Evolutionary conservation across 176 grass and related monocot species (phyloP).

Genomic region (Neostapfia colusana): DNA sequence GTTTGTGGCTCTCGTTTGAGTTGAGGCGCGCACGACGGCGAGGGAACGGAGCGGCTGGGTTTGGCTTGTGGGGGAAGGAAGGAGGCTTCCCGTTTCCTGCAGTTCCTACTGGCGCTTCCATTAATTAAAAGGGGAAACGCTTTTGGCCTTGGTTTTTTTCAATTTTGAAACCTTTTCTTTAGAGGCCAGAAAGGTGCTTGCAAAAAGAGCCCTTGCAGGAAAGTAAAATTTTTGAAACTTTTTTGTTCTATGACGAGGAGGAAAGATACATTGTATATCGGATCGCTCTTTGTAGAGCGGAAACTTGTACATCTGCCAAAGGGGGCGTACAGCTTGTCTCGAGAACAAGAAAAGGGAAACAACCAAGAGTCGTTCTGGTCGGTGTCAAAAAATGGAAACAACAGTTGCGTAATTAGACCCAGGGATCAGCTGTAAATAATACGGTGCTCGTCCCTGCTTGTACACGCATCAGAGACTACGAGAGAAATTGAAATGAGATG

Average conservation of each 20-base stretch:
- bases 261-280: conserved; percentile 24
- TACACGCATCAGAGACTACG: background rate
- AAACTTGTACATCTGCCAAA: conserved; percentile 31
- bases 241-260: background rate
- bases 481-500: conserved; percentile 15
- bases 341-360: background rate
- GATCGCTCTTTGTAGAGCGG: background rate
- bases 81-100: background rate
- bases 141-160: too few relatives aligned
- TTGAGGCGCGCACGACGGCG: conserved; percentile 55
- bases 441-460: conserved; percentile 42
- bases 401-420: conserved; percentile 19
- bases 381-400: conserved; percentile 40
- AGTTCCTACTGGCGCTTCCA: background rate
- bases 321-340: conserved; percentile 7
- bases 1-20: conserved; percentile 23
- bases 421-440: conserved; percentile 21
- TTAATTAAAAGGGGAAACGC: too few relatives aligned
- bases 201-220: background rate
- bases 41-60: background rate
- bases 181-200: background rate
- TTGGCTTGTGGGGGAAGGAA: conserved; percentile 39
- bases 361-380: conserved; percentile 10
- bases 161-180: background rate
- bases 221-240: too few relatives aligned